phyloP scores from a whole-genome alignment of 2,329 filamentous ascomycete genomes.

The Arachnomyces sp. region DNA sequence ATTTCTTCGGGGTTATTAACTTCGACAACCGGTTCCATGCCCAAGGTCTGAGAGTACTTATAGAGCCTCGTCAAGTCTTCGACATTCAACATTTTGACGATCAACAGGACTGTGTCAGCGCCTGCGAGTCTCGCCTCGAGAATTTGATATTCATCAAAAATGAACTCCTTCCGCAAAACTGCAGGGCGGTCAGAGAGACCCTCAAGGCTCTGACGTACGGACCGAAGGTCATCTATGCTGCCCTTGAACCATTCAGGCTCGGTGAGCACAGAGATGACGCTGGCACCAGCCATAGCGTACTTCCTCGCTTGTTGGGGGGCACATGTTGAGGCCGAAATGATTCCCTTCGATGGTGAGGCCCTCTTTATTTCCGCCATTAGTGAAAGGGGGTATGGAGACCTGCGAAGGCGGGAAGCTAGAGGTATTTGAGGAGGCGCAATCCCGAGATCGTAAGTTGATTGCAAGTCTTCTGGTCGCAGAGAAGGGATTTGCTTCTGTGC shows the following conservation, averaged over 20 bases:
- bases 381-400: constrained; percentile 79
- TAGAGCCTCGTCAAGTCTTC: constrained; percentile 69
- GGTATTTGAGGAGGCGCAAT: constrained; percentile 75
- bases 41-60: constrained; percentile 76
- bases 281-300: constrained; percentile 89
- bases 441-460: constrained; percentile 77
- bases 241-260: constrained; percentile 99
- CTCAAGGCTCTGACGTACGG: constrained; percentile 79
- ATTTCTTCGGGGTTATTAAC: constrained; percentile 94
- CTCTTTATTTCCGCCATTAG: constrained; percentile 97
- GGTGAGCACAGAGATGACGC: constrained; percentile 95
- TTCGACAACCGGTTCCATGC: constrained; percentile 96
- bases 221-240: constrained; percentile 83
- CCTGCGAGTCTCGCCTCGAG: constrained; percentile 86
- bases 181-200: constrained; percentile 89
- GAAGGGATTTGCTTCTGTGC: constrained; percentile 80
- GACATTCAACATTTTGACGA: constrained; percentile 92
- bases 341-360: constrained; percentile 89
- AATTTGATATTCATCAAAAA: constrained; percentile 98
- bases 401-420: constrained; percentile 67
- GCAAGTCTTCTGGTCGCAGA: constrained; percentile 70
- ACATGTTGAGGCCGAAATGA: constrained; percentile 79
- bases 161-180: constrained; percentile 88
- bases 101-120: constrained; percentile 87
- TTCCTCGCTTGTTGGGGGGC: constrained; percentile 83